Base-by-base conservation (phyloP, 352 stramenopile genomes). In the Pythium monospermum region DNA sequence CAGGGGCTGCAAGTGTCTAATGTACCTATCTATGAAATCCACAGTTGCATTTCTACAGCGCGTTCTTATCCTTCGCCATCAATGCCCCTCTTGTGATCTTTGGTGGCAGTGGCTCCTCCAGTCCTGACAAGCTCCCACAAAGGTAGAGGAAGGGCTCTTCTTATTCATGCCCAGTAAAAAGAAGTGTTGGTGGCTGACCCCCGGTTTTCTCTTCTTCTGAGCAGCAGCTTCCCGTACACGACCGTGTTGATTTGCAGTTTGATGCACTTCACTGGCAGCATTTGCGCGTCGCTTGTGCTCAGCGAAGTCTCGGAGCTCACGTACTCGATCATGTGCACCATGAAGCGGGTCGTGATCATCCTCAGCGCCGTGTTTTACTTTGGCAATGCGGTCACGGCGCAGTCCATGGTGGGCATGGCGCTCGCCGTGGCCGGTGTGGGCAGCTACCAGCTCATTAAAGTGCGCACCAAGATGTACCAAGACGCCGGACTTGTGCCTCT, bases 261-360 rank as follows among this genome's bases (percentile, higher is more conserved):
- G 49, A 89, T 91, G 81, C 74, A 89, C 54, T 91, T 91, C 53
- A 61, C 86, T 4, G 79, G 77, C 36, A 90, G 76, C 63, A 88
- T 90, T 53, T 84, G 81, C 56, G 80, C 81, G 36, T 87, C 76
- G 23, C 80, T 85, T 59, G 77, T 94, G 46, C 70, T 94, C 23
- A 83, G 83, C 45, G 80, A 94, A 53, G 83, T 94, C 33, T 86
- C 83, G 16, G 83, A 94, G 62, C 77, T 94, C 31, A 91, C 83
- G 39, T 94, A 90, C 66, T 94, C 83, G 44, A 94, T 94, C 66
- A 94, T 94, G 83, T 84, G 78, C 57, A 94, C 83, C 21, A 91
- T 94, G 81, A 91, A 92, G 69, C 83, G 83, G 12, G 77, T 92
- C 45, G 83, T 94, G 49, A 83, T 94, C 55, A 90, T 94, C 55